Evolutionary conservation across 2,329 filamentous ascomycete species (phyloP).

Genomic region (Ceratocystis lukuohia): DNA sequence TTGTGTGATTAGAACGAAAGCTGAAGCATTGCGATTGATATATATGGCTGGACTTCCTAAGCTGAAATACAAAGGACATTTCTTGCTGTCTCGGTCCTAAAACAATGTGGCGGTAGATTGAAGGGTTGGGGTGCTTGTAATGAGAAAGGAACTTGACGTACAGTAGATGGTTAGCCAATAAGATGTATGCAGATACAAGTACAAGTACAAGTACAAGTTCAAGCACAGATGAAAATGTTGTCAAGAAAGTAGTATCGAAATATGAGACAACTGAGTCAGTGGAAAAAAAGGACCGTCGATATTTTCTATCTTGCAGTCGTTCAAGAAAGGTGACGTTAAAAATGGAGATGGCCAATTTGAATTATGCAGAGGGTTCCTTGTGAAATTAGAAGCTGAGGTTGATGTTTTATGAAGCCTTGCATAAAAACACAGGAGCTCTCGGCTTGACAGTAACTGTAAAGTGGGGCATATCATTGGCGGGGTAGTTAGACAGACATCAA

Average conservation of each 20-base stretch:
- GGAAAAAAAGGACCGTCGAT: background rate
- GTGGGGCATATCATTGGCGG: constrained; percentile 1
- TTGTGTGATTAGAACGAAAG: background rate
- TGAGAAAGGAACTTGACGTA: background rate
- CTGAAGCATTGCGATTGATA: background rate
- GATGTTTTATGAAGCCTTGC: background rate
- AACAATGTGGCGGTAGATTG: background rate
- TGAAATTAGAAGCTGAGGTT: background rate
- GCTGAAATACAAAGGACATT: background rate
- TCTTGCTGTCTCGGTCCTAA: background rate
- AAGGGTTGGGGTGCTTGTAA: background rate
- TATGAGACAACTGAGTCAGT: background rate
- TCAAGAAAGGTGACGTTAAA: background rate
- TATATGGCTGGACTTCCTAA: no score
- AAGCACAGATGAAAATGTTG: background rate
- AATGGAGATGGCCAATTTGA: background rate
- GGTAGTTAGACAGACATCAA: background rate
- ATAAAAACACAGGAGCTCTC: background rate
- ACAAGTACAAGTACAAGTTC: background rate
- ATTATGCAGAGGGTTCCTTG: background rate
- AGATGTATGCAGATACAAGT: background rate
- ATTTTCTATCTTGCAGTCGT: background rate
- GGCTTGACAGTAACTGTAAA: constrained; percentile 10
- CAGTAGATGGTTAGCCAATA: background rate
- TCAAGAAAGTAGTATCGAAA: background rate